Percentiles rank a stretch among this genome's conserved stretches.
Conservation (phyloP, 2,329 filamentous ascomycete genomes). For the Ciborinia camelliae region DNA sequence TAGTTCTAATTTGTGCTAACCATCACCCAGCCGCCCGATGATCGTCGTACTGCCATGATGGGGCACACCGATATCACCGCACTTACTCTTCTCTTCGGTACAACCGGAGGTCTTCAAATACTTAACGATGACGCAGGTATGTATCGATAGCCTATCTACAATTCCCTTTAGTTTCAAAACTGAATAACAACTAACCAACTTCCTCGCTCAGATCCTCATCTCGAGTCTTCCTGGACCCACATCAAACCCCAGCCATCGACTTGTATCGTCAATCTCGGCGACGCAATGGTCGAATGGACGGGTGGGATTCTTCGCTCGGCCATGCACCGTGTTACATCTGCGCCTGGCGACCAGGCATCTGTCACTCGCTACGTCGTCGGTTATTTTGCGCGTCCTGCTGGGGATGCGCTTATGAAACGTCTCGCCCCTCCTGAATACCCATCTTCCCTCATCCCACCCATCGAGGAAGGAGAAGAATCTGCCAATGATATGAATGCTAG, state of each 20-base stretch:
- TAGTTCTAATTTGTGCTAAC: background rate
- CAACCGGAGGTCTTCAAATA: constrained; percentile 39
- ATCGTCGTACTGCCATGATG: constrained; percentile 15
- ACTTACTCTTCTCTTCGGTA: constrained; percentile 22
- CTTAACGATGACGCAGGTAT: constrained; percentile 33
- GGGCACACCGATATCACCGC: constrained; percentile 12
- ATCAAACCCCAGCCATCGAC: constrained; percentile 36
- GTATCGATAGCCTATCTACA: constrained; percentile 29
- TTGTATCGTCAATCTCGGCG: constrained; percentile 39
- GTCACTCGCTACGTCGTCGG: constrained; percentile 47
- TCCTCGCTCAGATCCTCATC: background rate
- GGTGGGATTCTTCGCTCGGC: constrained; percentile 32
- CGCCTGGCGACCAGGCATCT: constrained; percentile 27
- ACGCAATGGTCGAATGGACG: constrained; percentile 37
- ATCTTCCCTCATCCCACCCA: constrained; percentile 9
- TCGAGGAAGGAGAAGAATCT: constrained; percentile 5
- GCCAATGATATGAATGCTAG: constrained; percentile 17
- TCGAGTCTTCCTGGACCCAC: constrained; percentile 36
- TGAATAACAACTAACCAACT: background rate
- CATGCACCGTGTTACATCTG: constrained; percentile 34
- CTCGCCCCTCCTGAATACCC: constrained; percentile 13
- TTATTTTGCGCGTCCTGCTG: constrained; percentile 48
- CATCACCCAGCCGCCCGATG: background rate
- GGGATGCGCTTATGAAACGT: constrained; percentile 38
- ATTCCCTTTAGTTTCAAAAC: background rate